Conservation (phyloP, 192 early-diverging fungal genomes). For the Gigaspora rosea region DNA sequence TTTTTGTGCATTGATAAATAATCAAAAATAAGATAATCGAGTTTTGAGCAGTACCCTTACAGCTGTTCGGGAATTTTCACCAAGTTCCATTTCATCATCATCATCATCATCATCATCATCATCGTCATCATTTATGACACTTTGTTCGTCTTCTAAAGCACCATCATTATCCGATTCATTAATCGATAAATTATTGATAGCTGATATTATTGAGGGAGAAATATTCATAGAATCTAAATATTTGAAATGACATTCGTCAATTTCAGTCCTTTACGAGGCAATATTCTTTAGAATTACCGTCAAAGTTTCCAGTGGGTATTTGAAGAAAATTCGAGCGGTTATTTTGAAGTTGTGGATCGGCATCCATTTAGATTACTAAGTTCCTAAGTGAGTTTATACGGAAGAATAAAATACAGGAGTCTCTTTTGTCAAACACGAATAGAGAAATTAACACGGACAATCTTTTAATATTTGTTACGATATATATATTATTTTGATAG, state of each 20-base stretch:
- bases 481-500: too few species aligned
- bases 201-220: slow-evolving; percentile 18
- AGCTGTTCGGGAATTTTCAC: too few species aligned
- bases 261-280: not conserved
- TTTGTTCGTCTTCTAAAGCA: not conserved
- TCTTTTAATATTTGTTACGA: too few species aligned
- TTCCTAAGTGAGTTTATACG: too few species aligned
- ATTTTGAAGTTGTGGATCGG: not conserved
- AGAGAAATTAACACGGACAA: too few species aligned
- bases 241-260: not conserved
- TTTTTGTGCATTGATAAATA: too few species aligned
- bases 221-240: not conserved
- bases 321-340: not conserved
- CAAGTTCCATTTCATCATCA: too few species aligned
- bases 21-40: too few species aligned
- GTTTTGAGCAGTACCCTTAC: too few species aligned
- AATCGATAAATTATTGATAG: slow-evolving; percentile 26
- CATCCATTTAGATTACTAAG: not conserved
- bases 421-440: too few species aligned
- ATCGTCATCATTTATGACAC: not conserved
- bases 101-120: not conserved
- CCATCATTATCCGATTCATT: slow-evolving; percentile 20
- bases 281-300: not conserved
- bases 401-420: too few species aligned
- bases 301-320: not conserved